Conservation (phyloP, 2,329 filamentous ascomycete species). For the Eutypa lata region DNA sequence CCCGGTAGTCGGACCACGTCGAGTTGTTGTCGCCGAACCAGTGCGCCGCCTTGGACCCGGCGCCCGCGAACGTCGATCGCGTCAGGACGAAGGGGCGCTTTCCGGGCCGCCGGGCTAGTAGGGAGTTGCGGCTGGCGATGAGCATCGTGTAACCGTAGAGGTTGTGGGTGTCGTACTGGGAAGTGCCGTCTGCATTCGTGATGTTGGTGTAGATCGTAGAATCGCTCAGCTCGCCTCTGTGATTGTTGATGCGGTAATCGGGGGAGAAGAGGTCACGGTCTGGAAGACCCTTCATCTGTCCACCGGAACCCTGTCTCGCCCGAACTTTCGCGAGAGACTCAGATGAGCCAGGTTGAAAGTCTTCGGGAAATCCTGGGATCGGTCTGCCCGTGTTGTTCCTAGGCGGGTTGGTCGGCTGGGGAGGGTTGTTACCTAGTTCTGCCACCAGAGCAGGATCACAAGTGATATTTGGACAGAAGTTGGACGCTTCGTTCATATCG, state of each 20-base stretch:
- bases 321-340: background rate
- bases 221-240: conserved; percentile 35
- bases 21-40: conserved; percentile 43
- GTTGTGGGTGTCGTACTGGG: conserved; percentile 66
- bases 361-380: conserved; percentile 56
- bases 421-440: conserved; percentile 29
- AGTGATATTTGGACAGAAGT: conserved; percentile 17
- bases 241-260: conserved; percentile 56
- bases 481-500: conserved; percentile 58
- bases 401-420: conserved; percentile 50
- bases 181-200: conserved; percentile 55
- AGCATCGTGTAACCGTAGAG: conserved; percentile 66
- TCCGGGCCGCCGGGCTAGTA: conserved; percentile 53
- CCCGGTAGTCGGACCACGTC: conserved; percentile 45
- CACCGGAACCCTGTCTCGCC: conserved; percentile 5
- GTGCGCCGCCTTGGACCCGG: conserved; percentile 52
- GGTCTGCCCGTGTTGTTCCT: conserved; percentile 32
- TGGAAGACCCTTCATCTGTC: conserved; percentile 49
- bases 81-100: conserved; percentile 61
- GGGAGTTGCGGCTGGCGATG: conserved; percentile 49
- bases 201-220: conserved; percentile 57
- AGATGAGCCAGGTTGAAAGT: conserved; percentile 50
- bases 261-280: conserved; percentile 58
- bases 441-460: conserved; percentile 15
- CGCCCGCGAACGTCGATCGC: conserved; percentile 62